Conservation (phyloP, 345 rosid species). For the Boechera stricta region DNA sequence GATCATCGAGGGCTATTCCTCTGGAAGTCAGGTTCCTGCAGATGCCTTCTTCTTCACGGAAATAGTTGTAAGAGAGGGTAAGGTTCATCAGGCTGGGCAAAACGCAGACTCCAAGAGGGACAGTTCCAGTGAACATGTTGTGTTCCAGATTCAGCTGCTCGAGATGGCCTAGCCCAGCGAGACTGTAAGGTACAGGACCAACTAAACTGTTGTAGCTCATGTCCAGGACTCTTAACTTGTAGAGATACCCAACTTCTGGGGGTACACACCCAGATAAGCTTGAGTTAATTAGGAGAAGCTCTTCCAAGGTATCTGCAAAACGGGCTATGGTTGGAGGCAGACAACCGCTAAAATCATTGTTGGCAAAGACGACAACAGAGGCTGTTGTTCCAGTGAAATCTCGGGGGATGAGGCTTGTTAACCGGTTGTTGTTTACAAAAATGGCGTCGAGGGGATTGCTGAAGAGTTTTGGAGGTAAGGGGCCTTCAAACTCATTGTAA, state of each 20-base stretch:
- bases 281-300: constrained; percentile 71
- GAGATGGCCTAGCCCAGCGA: constrained; percentile 73
- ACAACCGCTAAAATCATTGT: constrained; percentile 79
- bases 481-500: constrained; percentile 89
- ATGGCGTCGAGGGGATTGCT: constrained; percentile 75
- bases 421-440: constrained; percentile 72
- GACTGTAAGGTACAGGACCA: constrained; percentile 87
- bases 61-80: constrained; percentile 76
- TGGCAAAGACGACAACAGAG: constrained; percentile 79
- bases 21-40: constrained; percentile 69
- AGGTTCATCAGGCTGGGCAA: constrained; percentile 71
- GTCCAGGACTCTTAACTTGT: constrained; percentile 76
- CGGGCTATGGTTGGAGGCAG: constrained; percentile 72
- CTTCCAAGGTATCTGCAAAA: constrained; percentile 73
- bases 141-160: constrained; percentile 74
- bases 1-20: constrained; percentile 65
- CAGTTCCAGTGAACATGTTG: constrained; percentile 71
- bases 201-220: constrained; percentile 72
- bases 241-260: constrained; percentile 80
- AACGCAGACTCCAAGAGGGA: constrained; percentile 70
- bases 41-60: constrained; percentile 78
- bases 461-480: constrained; percentile 71
- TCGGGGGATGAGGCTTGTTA: constrained; percentile 58
- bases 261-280: constrained; percentile 86
- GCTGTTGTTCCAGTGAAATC: constrained; percentile 54